phyloP scores from a whole-genome alignment of 768 basidiomycete species.

The Lentinula sp. region DNA sequence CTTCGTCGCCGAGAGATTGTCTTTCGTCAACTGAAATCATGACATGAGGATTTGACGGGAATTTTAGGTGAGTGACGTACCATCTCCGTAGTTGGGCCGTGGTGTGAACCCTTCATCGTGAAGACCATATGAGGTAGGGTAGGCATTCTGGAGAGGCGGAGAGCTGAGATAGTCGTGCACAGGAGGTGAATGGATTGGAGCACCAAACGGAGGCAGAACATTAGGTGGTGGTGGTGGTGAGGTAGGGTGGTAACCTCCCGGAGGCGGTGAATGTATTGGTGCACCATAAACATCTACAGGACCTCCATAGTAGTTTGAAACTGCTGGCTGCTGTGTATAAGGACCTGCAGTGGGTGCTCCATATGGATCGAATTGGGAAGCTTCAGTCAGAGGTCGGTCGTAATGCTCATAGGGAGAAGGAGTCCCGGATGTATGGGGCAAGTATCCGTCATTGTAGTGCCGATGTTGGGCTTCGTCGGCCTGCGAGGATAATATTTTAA shows the following conservation, averaged over 20 bases:
- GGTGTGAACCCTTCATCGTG: conserved; percentile 11
- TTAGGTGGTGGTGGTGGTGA: conserved; percentile 7
- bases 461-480: conserved; percentile 59
- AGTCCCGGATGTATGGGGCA: conserved; percentile 35
- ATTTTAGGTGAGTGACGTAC: conserved; percentile 36
- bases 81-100: conserved; percentile 12
- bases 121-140: conserved; percentile 12
- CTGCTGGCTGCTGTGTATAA: conserved; percentile 16
- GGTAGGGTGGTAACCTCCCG: conserved; percentile 6
- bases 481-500: conserved; percentile 20
- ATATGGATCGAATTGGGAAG: conserved; percentile 14
- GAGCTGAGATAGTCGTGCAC: conserved; percentile 3
- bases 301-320: not conserved
- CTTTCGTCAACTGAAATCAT: not conserved
- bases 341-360: conserved; percentile 16
- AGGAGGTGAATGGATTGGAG: conserved; percentile 4
- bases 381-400: conserved; percentile 13
- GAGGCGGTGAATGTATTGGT: conserved; percentile 20
- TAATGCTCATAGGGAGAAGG: conserved; percentile 38
- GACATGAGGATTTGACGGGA: conserved; percentile 4
- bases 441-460: conserved; percentile 66
- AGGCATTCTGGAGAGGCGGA: conserved; percentile 7
- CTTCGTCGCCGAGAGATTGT: conserved; percentile 37
- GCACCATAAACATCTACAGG: conserved; percentile 11
- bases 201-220: not conserved